Base-by-base conservation (phyloP, 305 asterid genomes). In the Plantago coronopus region DNA sequence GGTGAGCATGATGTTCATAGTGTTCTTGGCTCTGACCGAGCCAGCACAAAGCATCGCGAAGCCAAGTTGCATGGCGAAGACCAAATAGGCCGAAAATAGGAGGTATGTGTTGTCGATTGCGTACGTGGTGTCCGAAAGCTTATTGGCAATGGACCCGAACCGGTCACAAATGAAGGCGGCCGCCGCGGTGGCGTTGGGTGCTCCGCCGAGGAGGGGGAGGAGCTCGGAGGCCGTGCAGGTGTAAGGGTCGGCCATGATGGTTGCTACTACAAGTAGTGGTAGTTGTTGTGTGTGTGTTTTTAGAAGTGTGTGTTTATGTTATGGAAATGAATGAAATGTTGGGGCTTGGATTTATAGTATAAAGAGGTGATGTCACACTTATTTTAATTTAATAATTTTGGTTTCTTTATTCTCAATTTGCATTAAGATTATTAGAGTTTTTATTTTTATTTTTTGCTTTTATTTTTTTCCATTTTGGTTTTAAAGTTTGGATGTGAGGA, bases 1-100 rank as follows among this genome's bases (percentile, higher is more conserved):
- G 7, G 70, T 70, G 40, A 70, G 67, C 75, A 70, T 70, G 48
- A 70, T 70, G 57, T 70, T 70, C 75, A 64, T 70, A 16, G 70
- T 70, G 58, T 70, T 63, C 44, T 69, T 69, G 16, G 74, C 79
- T 3, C 82, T 74, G 16, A 77, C 83, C 13, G 83, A 77, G 54
- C 79, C 83, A 18, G 83, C 79, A 50, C 79, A 77, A 5, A 77
- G 73, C 83, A 77, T 77, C 6, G 82, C 82, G 62, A 77, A 74
- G 10, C 82, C 82, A 5, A 77, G 69, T 55, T 77, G 82, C 79
- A 77, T 77, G 50, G 79, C 74, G 61, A 77, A 77, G 0, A 77
- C 83, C 61, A 77, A 23, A 64, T 77, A 77, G 1, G 79, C 83
- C 25, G 83, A 77, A 71, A 77, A 77, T n/a, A 77, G 65, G 16